phyloP scores from a whole-genome alignment of 2,329 filamentous ascomycete species.

The Calonectria pseudoturangicola region DNA sequence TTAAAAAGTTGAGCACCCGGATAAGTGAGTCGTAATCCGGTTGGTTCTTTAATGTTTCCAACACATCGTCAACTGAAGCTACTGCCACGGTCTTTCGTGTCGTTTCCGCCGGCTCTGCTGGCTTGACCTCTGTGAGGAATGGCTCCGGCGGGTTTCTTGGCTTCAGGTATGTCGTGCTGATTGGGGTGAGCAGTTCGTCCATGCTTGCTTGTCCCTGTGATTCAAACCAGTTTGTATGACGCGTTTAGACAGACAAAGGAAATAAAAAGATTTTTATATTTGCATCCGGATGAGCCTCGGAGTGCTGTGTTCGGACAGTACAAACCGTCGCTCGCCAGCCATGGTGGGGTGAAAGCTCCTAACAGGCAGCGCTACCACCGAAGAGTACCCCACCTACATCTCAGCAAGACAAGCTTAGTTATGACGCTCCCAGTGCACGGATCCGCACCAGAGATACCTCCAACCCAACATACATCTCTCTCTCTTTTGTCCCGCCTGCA shows the following conservation, averaged over 20 bases:
- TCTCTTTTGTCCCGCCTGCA: constrained; percentile 28
- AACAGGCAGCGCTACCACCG: constrained; percentile 35
- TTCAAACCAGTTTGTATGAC: not conserved
- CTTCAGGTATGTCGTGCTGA: constrained; percentile 71
- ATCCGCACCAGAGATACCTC: constrained; percentile 37
- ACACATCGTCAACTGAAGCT: constrained; percentile 68
- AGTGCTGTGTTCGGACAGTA: not conserved
- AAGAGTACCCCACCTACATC: constrained; percentile 59
- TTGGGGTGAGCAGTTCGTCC: constrained; percentile 73
- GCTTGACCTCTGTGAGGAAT: constrained; percentile 62
- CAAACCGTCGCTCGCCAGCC: constrained; percentile 7
- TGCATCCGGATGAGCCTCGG: not conserved
- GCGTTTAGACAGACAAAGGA: constrained; percentile 13
- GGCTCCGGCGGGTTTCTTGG: constrained; percentile 59
- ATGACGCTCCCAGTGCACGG: constrained; percentile 52
- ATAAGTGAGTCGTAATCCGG: constrained; percentile 76
- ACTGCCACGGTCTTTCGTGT: constrained; percentile 37
- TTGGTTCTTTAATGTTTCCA: constrained; percentile 77
- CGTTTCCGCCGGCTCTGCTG: constrained; percentile 39
- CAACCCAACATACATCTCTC: constrained; percentile 18
- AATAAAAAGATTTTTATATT: constrained; percentile 6
- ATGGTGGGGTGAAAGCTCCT: constrained; percentile 26
- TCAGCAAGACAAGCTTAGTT: constrained; percentile 52
- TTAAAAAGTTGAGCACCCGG: constrained; percentile 72
- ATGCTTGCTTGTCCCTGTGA: constrained; percentile 59